phyloP scores from a whole-genome alignment of 352 stramenopile genomes.

The Blastocystis hominis region DNA sequence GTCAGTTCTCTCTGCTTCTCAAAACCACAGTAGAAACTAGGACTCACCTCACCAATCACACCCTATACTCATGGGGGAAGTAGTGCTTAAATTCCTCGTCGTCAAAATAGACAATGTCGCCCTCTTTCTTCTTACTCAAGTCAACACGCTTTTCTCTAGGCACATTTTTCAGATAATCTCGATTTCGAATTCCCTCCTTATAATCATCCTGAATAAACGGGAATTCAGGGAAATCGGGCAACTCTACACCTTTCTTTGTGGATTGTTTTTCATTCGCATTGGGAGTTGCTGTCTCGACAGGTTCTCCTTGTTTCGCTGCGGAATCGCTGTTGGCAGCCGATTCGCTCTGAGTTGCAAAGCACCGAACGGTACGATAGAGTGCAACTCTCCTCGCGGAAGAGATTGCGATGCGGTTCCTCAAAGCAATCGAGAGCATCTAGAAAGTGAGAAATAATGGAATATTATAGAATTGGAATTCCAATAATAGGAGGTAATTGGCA shows the following conservation, averaged over 20 bases:
- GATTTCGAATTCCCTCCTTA: constrained; percentile 5
- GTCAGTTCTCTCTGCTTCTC: constrained; percentile 44
- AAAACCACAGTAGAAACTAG: constrained; percentile 49
- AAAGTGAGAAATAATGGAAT: neutral
- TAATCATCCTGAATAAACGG: constrained; percentile 19
- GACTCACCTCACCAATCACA: neutral
- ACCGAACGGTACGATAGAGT: neutral
- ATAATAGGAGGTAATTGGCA: neutral
- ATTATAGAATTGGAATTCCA: neutral
- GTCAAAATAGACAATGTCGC: constrained; percentile 28
- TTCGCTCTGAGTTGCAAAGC: neutral
- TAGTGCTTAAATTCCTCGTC: constrained; percentile 52
- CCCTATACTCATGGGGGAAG: constrained; percentile 10
- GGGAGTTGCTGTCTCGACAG: neutral
- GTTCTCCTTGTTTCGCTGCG: neutral
- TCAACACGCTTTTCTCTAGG: constrained; percentile 26
- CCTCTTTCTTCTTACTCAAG: neutral
- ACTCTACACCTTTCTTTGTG: neutral
- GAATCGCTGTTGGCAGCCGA: neutral
- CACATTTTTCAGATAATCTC: constrained; percentile 31
- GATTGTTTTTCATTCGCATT: neutral
- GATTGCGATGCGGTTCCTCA: neutral
- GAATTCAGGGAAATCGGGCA: constrained; percentile 36
- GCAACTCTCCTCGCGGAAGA: neutral
- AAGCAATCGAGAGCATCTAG: neutral